Percentiles rank a stretch among this genome's conserved stretches.
Evolutionary conservation across 176 grass and related monocot species (phyloP).

Genomic region (Bromus sterilis): DNA sequence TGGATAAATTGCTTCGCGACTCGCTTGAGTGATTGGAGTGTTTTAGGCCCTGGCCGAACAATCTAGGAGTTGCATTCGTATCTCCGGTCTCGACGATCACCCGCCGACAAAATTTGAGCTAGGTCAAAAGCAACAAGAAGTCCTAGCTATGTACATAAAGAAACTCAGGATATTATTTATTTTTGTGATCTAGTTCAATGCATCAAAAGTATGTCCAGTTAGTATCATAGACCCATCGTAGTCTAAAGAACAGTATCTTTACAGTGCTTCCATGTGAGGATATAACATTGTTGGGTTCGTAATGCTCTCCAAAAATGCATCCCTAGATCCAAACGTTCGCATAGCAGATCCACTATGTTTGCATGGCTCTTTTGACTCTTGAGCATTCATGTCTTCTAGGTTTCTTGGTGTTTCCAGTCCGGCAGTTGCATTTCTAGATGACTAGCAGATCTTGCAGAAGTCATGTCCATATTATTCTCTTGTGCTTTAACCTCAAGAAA

Average conservation of each 20-base stretch:
- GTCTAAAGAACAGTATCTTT: conserved; percentile 40
- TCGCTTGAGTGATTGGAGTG: too few species aligned
- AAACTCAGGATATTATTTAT: conserved; percentile 17
- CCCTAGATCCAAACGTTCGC: conserved; percentile 17
- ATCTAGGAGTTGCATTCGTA: too few species aligned
- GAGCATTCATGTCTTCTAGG: conserved; percentile 9
- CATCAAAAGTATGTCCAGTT: neutral
- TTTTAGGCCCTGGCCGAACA: too few species aligned
- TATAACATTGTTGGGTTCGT: conserved; percentile 21
- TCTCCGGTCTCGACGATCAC: too few species aligned
- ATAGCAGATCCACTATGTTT: conserved; percentile 24
- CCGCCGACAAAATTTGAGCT: neutral
- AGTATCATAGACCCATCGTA: too few species aligned
- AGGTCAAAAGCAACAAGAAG: conserved; percentile 14
- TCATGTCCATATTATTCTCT: neutral
- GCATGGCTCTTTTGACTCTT: conserved; percentile 4
- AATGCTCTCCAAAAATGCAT: conserved; percentile 31
- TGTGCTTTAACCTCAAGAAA: neutral
- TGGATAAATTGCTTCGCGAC: too few species aligned
- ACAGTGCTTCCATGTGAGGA: conserved; percentile 37
- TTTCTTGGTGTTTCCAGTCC: conserved; percentile 27
- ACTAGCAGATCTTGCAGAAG: neutral
- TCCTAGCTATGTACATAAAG: conserved; percentile 15
- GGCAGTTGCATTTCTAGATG: conserved; percentile 16
- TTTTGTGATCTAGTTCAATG: conserved; percentile 31